phyloP scores from a whole-genome alignment of 805 yeast genomes.

The Alloascoidea africana region DNA sequence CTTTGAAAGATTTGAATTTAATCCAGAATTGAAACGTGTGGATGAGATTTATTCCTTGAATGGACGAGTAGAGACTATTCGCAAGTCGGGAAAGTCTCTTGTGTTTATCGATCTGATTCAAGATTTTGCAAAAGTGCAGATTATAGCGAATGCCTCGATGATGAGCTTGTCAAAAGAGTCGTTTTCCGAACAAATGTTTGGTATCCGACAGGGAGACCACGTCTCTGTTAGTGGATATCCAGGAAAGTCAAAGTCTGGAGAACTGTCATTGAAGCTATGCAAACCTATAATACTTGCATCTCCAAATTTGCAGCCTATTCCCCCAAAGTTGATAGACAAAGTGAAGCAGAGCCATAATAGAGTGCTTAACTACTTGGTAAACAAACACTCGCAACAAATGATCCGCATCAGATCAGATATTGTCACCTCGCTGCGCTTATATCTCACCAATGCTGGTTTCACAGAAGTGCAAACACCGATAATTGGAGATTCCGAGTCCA shows the following conservation, averaged over 20 bases:
- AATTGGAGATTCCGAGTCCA: constrained; percentile 44
- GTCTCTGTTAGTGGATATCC: constrained; percentile 55
- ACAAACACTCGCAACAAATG: constrained; percentile 30
- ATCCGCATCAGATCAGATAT: constrained; percentile 39
- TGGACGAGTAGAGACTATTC: constrained; percentile 43
- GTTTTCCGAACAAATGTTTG: constrained; percentile 20
- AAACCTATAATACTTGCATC: constrained; percentile 37
- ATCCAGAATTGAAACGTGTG: too few species aligned
- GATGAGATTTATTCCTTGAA: too few species aligned
- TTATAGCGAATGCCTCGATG: constrained; percentile 40
- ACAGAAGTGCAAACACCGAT: constrained; percentile 86
- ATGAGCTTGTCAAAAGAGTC: constrained; percentile 25
- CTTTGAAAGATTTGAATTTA: too few species aligned
- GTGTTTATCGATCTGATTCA: constrained; percentile 55
- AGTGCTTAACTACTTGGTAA: constrained; percentile 60
- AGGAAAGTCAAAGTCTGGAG: constrained; percentile 64
- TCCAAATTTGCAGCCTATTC: constrained; percentile 58
- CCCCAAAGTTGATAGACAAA: constrained; percentile 42
- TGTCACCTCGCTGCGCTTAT: constrained; percentile 37
- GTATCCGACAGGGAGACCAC: constrained; percentile 58
- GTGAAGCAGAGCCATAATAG: constrained; percentile 49
- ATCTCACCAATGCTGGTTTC: constrained; percentile 38
- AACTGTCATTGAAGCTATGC: constrained; percentile 50
- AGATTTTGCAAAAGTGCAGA: constrained; percentile 42
- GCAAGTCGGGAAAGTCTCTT: constrained; percentile 57